phyloP scores from a whole-genome alignment of 108 stramenopile species.

The Nitzschia sp. region DNA sequence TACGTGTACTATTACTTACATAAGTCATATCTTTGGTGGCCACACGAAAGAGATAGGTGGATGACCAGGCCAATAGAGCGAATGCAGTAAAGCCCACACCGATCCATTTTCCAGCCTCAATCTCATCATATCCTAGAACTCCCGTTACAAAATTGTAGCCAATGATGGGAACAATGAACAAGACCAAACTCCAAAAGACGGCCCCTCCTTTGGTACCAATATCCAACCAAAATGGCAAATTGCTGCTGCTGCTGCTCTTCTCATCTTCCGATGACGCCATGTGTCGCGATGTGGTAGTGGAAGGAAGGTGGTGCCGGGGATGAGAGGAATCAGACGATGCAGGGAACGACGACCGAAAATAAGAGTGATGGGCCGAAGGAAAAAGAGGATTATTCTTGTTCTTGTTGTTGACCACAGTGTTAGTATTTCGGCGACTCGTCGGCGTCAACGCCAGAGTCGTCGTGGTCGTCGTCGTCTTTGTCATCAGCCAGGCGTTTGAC shows the following conservation, averaged over 20 bases:
- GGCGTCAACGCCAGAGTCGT: no score
- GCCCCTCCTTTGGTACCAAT: constrained; percentile 86
- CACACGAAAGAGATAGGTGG: constrained; percentile 93
- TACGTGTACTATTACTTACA: constrained; percentile 58
- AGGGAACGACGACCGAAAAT: no score
- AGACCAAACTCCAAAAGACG: constrained; percentile 66
- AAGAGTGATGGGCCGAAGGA: no score
- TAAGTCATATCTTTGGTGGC: constrained; percentile 99
- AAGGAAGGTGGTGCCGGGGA: no score
- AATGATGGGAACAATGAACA: constrained; percentile 75
- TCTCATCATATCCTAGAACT: constrained; percentile 64
- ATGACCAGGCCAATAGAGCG: constrained; percentile 70
- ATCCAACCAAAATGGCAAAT: constrained; percentile 81
- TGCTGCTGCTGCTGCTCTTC: constrained; percentile 7
- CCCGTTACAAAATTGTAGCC: constrained; percentile 60
- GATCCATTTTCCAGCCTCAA: constrained; percentile 77
- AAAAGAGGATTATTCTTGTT: no score
- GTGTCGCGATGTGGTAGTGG: no score
- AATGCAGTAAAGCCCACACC: constrained; percentile 80
- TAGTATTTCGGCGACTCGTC: no score
- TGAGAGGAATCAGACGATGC: no score
- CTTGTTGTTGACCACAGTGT: no score
- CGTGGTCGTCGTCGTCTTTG: no score
- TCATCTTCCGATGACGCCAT: no score
- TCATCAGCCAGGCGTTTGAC: no score